These are phyloP conservation scores for Trichophyton benhamiae DNA, from an alignment of 2,329 filamentous ascomycete species.

Conservation along the genomic window DNA sequence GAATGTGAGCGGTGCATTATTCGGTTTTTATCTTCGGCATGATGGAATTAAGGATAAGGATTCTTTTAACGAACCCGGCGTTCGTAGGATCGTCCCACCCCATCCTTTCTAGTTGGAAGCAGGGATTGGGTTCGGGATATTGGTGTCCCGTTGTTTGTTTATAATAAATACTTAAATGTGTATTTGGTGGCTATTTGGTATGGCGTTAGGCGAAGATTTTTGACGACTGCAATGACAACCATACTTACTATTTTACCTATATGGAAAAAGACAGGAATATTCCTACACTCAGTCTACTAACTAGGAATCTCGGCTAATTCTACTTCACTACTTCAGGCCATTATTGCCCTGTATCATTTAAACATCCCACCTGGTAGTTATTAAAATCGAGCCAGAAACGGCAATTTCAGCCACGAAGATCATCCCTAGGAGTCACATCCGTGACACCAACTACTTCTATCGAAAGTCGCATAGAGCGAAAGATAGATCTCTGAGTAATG, in stretches of 20 bases:
- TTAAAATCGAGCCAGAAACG: neutral
- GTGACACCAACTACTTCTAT: neutral
- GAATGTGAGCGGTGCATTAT: neutral
- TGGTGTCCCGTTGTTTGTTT: neutral
- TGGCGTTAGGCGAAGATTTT: neutral
- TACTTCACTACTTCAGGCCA: neutral
- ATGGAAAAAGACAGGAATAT: neutral
- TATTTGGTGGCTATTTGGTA: slow-evolving; percentile 2
- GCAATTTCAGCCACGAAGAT: neutral
- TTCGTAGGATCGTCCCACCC: neutral
- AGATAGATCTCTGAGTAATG: neutral
- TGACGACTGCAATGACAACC: neutral
- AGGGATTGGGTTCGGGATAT: neutral
- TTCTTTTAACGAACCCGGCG: neutral
- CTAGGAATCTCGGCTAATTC: neutral
- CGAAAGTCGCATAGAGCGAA: neutral
- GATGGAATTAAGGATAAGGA: neutral
- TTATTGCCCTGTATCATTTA: neutral
- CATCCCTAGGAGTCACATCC: neutral
- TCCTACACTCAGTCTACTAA: too few relatives aligned
- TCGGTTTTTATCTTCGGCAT: neutral
- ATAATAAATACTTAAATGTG: neutral
- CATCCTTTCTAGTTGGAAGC: neutral
- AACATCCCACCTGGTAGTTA: too few relatives aligned
- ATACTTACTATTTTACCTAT: neutral